Percentiles rank a stretch among this genome's conserved stretches.
Evolutionary conservation across 2,329 filamentous ascomycete genomes (phyloP).

Genomic region (Aspergillus calidoustus): DNA sequence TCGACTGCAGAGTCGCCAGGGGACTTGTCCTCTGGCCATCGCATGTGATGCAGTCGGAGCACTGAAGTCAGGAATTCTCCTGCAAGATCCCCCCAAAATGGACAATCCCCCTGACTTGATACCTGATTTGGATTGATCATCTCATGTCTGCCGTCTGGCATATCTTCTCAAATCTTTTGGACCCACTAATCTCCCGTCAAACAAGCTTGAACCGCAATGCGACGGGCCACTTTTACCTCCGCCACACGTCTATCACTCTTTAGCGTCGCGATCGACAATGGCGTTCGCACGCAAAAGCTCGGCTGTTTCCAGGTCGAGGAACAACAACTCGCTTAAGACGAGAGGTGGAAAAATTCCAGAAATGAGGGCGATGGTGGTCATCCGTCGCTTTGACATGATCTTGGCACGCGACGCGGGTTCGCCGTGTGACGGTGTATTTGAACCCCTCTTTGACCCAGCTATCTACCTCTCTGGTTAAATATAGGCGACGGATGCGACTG

Average conservation of each 20-base stretch:
- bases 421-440: neutral
- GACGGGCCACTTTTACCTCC: neutral
- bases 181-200: neutral
- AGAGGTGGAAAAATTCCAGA: constrained; percentile 1
- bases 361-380: neutral
- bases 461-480: neutral
- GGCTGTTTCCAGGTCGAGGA: neutral
- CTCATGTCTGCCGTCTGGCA: neutral
- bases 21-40: neutral
- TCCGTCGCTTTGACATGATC: neutral
- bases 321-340: neutral
- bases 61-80: constrained; percentile 2
- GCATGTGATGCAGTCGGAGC: neutral
- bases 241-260: neutral
- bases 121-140: constrained; percentile 2
- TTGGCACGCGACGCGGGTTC: constrained; percentile 2
- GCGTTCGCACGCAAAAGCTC: neutral
- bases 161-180: neutral
- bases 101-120: constrained; percentile 1
- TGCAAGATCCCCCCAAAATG: neutral
- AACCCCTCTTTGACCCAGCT: constrained; percentile 2
- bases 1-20: neutral
- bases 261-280: constrained; percentile 10
- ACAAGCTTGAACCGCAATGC: neutral
- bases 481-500: neutral